Evolutionary conservation across 371 early-diverging fungal species (phyloP).

Genomic region (Mortierella sp.): DNA sequence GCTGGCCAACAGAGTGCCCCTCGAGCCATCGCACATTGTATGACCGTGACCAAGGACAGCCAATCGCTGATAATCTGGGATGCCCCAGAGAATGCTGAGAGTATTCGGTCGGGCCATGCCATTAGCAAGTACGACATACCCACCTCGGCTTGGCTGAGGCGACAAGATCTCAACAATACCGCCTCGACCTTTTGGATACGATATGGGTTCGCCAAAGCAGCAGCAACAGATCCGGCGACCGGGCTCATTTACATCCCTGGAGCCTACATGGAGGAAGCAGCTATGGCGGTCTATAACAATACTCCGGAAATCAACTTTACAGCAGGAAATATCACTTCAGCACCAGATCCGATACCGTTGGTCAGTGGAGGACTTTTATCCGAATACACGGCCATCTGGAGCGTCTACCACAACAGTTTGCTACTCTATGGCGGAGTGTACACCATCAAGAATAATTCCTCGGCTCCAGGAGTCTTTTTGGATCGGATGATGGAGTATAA

Average conservation of each 20-base stretch:
- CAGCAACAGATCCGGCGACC: not conserved
- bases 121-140: not conserved
- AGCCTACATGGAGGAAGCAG: not conserved
- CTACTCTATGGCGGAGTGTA: conserved; percentile 9
- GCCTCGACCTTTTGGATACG: not conserved
- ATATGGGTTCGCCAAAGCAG: not conserved
- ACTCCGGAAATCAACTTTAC: not conserved
- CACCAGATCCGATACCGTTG: not conserved
- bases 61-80: conserved; percentile 1
- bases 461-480: not conserved
- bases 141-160: not conserved
- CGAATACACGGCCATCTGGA: conserved; percentile 4
- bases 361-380: not conserved
- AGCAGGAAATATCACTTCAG: not conserved
- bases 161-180: not conserved
- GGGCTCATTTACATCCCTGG: not conserved
- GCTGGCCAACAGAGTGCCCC: not conserved
- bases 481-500: not conserved
- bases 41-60: not conserved
- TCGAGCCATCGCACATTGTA: not conserved
- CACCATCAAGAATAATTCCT: not conserved
- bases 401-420: not conserved
- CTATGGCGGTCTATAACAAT: not conserved
- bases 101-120: too few species aligned
- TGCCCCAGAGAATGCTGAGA: not conserved